Evolutionary conservation across 192 early-diverging fungal genomes (phyloP).

Genomic region (Mortierella antarctica): DNA sequence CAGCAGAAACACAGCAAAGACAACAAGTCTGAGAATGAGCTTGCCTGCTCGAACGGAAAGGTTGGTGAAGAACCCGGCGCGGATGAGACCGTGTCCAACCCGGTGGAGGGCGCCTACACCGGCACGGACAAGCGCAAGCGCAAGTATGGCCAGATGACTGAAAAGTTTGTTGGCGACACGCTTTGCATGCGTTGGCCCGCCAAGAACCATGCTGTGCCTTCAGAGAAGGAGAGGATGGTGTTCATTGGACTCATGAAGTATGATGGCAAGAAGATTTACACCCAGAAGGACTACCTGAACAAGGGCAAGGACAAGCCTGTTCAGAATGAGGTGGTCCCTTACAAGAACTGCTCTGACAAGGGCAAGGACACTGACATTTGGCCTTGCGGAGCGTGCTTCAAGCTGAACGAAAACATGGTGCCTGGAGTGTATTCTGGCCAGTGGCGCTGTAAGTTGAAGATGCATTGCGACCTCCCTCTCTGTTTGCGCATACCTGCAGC

Average conservation of each 20-base stretch:
- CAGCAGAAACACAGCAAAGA: slow-evolving; percentile 47
- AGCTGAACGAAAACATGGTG: slow-evolving; percentile 14
- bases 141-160: slow-evolving; percentile 30
- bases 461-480: background rate
- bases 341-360: slow-evolving; percentile 53
- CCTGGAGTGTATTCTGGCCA: slow-evolving; percentile 35
- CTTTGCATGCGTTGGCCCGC: slow-evolving; percentile 54
- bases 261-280: slow-evolving; percentile 32
- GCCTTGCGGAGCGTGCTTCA: slow-evolving; percentile 54
- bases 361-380: slow-evolving; percentile 32
- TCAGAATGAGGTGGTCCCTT: slow-evolving; percentile 5
- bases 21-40: slow-evolving; percentile 10
- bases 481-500: no score
- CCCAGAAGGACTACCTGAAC: slow-evolving; percentile 31
- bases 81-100: slow-evolving; percentile 38
- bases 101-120: slow-evolving; percentile 27
- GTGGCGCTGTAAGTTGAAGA: slow-evolving; percentile 50
- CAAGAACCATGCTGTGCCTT: slow-evolving; percentile 48
- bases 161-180: slow-evolving; percentile 18
- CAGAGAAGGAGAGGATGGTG: slow-evolving; percentile 36
- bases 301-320: slow-evolving; percentile 13
- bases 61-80: slow-evolving; percentile 42
- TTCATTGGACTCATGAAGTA: slow-evolving; percentile 25
- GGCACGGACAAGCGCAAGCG: slow-evolving; percentile 35
- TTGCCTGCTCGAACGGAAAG: slow-evolving; percentile 40